Percentiles rank a stretch among this genome's conserved stretches.
These are phyloP conservation scores for Colletotrichum sp. DNA, from an alignment of 2,329 filamentous ascomycete genomes.

Conservation along the genomic window DNA sequence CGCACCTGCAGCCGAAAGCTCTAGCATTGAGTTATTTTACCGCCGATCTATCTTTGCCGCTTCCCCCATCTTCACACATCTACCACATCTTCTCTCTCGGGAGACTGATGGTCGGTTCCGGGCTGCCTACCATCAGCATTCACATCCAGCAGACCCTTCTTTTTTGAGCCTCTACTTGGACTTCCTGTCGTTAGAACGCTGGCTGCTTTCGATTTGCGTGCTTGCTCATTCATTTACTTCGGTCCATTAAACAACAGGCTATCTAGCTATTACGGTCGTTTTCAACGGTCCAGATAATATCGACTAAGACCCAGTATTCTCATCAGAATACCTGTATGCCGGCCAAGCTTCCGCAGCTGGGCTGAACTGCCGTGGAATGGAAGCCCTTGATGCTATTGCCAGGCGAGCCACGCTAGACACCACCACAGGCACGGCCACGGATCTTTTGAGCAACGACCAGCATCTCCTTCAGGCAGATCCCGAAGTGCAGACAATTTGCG, in stretches of 20 bases:
- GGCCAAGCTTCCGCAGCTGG: not conserved
- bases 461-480: too few species aligned
- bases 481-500: conserved; percentile 10
- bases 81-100: not conserved
- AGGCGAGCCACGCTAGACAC: not conserved
- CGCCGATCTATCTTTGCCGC: not conserved
- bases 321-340: not conserved
- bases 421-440: not conserved
- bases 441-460: not conserved
- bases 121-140: not conserved
- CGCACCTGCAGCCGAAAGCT: not conserved
- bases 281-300: not conserved
- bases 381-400: not conserved
- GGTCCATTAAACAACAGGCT: not conserved
- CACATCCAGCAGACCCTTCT: not conserved
- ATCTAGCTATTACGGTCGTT: not conserved
- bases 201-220: not conserved
- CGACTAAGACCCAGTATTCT: not conserved
- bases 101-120: not conserved
- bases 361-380: not conserved
- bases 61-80: not conserved
- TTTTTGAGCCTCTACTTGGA: not conserved
- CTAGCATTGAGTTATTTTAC: not conserved
- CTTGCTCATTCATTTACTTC: not conserved
- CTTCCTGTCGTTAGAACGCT: not conserved